Conservation (phyloP, 192 early-diverging fungal genomes). For the Thoreauomyces humboldtii region DNA sequence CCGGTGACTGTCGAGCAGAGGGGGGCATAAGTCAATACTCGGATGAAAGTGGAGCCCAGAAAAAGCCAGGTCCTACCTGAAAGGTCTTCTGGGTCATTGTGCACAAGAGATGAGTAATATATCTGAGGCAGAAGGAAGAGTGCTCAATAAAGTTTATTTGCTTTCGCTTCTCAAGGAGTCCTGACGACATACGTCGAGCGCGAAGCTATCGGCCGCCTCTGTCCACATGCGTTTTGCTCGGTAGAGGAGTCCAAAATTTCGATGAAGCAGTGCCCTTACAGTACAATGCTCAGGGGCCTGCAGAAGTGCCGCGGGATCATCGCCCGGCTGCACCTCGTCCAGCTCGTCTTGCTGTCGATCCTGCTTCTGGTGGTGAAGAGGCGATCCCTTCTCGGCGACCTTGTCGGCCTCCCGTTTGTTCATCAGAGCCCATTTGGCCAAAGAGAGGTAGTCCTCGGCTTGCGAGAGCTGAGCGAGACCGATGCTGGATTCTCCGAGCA, state of each 20-base stretch:
- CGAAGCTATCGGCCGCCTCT: constrained; percentile 43
- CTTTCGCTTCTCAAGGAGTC: not conserved
- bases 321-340: not conserved
- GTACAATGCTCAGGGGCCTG: constrained; percentile 5
- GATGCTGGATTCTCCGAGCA: constrained; percentile 60
- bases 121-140: constrained; percentile 28
- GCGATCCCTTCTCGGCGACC: not conserved
- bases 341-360: not conserved
- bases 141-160: not conserved
- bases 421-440: constrained; percentile 60
- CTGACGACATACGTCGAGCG: constrained; percentile 53
- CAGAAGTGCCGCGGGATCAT: not conserved
- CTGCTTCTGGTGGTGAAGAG: not conserved
- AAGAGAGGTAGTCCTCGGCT: constrained; percentile 58
- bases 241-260: constrained; percentile 59
- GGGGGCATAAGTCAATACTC: not conserved
- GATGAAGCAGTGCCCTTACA: constrained; percentile 45
- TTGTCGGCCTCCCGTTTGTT: constrained; percentile 22
- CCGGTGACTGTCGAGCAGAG: constrained; percentile 37
- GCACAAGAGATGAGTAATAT: constrained; percentile 41
- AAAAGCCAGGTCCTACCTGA: constrained; percentile 3
- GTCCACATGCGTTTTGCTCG: constrained; percentile 30
- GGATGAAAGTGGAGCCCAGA: too few relatives aligned
- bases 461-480: constrained; percentile 53
- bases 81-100: constrained; percentile 44